Evolutionary conservation across 2,329 filamentous ascomycete genomes (phyloP), one percentile per base, ranked within the genome.

Genomic region (Sporothrix mexicana): DNA sequence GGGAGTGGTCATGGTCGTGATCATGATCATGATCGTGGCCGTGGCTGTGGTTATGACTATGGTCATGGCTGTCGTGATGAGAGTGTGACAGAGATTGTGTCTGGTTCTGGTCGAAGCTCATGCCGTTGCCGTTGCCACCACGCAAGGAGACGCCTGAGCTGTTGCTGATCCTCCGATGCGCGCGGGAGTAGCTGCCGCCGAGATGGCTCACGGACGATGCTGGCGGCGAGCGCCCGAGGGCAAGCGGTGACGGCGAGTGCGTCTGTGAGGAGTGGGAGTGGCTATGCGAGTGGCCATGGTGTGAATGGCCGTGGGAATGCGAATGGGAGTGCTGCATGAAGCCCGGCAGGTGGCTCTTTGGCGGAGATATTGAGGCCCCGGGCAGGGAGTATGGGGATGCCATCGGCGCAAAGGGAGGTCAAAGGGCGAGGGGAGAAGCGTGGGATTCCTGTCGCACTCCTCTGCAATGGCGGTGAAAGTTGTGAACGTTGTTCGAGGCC

Each of bases 361-460:
- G 75, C 85, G 85, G 70, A 85, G 83, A 62, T 87, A 74, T 79
- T 9, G 74, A 74, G 53, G 85, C 82, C 49, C 85, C 83, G n/a
- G 87, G 87, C 71, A 89, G 79, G 69, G 84, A 82, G 78, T 87
- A 89, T 25, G 87, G 47, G 2, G 75, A 85, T 51, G 86, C 85
- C 74, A 85, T 83, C 85, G 87, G 87, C 30, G 57, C 15, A 43
- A 10, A 61, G 20, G 62, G 43, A 66, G 62, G 36, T 30, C 13
- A 12, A 23, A 10, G n/a, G 17, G 41, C 9, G 59, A 64, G 59
- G 59, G 3, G 59, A 43, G 9, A 10, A n/a, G 9, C 36, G 66
- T 36, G 30, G 30, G 30, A 36, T 7, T 36, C 47, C 66, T 67
- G 20, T 51, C 23, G 64, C 64, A 67, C 13, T 67, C 64, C 23